A percentile compares a stretch with the other conserved stretches of the same genome.
Conservation (phyloP, 2,329 filamentous ascomycete genomes). For the Exserohilum turcica region DNA sequence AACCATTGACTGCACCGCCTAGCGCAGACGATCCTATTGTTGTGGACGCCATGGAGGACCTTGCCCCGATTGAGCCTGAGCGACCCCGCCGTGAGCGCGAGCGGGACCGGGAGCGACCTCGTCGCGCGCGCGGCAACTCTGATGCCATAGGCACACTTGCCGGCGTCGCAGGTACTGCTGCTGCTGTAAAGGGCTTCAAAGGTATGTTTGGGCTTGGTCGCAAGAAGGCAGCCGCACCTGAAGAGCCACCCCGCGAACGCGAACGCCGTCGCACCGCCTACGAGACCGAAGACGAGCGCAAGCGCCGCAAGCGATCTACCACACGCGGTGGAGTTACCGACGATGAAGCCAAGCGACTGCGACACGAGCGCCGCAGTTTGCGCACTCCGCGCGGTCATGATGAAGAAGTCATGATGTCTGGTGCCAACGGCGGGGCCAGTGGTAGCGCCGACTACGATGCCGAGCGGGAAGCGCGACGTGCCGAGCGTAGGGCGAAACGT, state of each 20-base stretch:
- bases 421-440: conserved; percentile 31
- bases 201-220: conserved; percentile 55
- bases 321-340: conserved; percentile 43
- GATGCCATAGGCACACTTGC: conserved; percentile 60
- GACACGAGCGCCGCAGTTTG: conserved; percentile 45
- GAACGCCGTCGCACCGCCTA: conserved; percentile 42
- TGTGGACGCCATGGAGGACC: conserved; percentile 46
- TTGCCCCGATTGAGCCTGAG: conserved; percentile 53
- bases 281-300: conserved; percentile 46
- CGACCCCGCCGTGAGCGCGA: conserved; percentile 50
- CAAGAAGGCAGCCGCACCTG: conserved; percentile 39
- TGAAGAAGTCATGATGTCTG: conserved; percentile 36
- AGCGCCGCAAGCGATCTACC: conserved; percentile 46
- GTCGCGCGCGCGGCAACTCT: conserved; percentile 63
- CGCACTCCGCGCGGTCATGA: conserved; percentile 33
- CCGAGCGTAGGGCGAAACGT: conserved; percentile 40
- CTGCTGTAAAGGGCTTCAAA: conserved; percentile 60
- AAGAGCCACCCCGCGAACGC: conserved; percentile 40
- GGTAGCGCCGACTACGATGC: conserved; percentile 41
- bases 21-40: conserved; percentile 53
- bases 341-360: conserved; percentile 45
- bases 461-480: conserved; percentile 46
- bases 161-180: conserved; percentile 38
- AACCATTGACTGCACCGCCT: conserved; percentile 44
- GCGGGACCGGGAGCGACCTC: conserved; percentile 41